Conservation (phyloP, 768 basidiomycete species). For the Hygrocybe punicea region DNA sequence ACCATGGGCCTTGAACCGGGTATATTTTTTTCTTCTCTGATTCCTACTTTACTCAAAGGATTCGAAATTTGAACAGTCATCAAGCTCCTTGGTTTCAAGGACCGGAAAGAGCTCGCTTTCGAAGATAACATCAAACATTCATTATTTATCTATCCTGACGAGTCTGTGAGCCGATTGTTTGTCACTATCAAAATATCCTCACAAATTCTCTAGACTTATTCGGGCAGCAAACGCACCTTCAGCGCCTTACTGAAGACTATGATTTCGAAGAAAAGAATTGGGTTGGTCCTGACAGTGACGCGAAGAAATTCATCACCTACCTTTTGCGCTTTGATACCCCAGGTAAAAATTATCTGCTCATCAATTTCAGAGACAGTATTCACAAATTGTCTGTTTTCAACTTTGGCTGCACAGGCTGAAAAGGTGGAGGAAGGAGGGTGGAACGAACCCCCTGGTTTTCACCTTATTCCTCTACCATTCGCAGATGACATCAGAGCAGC, state of each 20-base stretch:
- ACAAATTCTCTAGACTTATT: conserved; percentile 52
- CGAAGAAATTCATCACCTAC: conserved; percentile 70
- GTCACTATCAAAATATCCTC: background rate
- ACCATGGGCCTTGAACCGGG: conserved; percentile 77
- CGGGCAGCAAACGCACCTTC: conserved; percentile 92
- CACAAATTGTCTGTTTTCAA: background rate
- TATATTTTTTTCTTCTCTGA: conserved; percentile 28
- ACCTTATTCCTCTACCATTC: conserved; percentile 89
- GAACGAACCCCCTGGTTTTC: conserved; percentile 86
- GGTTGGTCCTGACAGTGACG: conserved; percentile 65
- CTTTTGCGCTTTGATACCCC: conserved; percentile 85
- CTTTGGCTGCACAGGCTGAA: conserved; percentile 53
- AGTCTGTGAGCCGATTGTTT: conserved; percentile 52
- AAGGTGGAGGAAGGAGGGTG: conserved; percentile 65
- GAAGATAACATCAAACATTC: conserved; percentile 94
- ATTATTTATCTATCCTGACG: conserved; percentile 87
- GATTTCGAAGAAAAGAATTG: conserved; percentile 77
- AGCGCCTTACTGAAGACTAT: conserved; percentile 81
- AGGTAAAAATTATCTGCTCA: conserved; percentile 44
- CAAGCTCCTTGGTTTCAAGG: conserved; percentile 91
- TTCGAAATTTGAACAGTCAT: conserved; percentile 51
- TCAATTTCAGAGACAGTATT: background rate
- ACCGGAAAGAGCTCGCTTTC: conserved; percentile 61
- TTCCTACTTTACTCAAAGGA: background rate
- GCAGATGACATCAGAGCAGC: conserved; percentile 89